Base-by-base conservation (phyloP, 345 rosid genomes). In the Hibiscus syriacus region DNA sequence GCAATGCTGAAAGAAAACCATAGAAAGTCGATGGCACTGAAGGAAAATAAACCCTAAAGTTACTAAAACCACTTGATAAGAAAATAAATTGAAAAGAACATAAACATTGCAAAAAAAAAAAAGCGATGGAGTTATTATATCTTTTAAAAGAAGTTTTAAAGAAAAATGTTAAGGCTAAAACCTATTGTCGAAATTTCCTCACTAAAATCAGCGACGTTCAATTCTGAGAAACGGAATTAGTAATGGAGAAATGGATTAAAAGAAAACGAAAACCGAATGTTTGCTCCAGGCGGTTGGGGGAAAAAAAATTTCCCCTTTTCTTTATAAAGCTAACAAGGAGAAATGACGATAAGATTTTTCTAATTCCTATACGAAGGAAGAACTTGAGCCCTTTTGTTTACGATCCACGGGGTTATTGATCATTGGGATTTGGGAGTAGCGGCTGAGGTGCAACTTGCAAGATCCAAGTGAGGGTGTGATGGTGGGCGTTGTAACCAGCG, bases 221-320 rank as follows among this genome's bases (percentile, higher is more conserved):
- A 34, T 26, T 46, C 4, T 11, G 29, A 65, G 4, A 49, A 46
- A 49, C 5, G 8, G 22, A 17, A 41, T 0, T 55, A 58, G 45
- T 16, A 16, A 56, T 11, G 41, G 32, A 27, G 12, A 58, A 48
- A 60, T 36, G 9, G 58, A 32, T 5, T 39, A 70, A 52, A 52
- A 26, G 60, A 50, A 59, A 39, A 19, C 3, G 36, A 50, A 70
- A 26, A 48, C 2, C 22, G 41, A 58, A 17, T 17, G 30, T 46
- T 56, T 45, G 26, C 13, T 25, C 25, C 23, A 34, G 61, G 73
- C 67, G 41, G 73, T 70, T 62, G 68, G 48, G n/a, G 39, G 17
- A 13, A 43, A 48, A 48, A 19, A 4, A 9, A 0, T 25, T 17
- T 27, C n/a, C n/a, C n/a, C n/a, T 5, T 41, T 26, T 69, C 38